Conservation (phyloP, 805 yeast genomes). For the Wickerhamomyces queroliae region DNA sequence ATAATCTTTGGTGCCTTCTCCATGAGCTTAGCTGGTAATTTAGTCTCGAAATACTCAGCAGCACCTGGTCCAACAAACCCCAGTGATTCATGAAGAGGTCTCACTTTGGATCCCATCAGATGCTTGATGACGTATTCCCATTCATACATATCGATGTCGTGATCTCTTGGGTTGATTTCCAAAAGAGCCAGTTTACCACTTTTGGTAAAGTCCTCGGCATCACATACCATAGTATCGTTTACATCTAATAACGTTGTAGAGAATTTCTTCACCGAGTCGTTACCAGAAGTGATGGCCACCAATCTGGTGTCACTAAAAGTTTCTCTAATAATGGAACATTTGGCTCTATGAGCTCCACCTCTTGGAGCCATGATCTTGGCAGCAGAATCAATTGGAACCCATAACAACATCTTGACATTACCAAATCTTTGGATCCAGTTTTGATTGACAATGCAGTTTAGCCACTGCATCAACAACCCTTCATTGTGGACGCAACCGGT, state of each 20-base stretch:
- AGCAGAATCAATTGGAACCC: slow-evolving; percentile 59
- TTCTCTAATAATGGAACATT: slow-evolving; percentile 61
- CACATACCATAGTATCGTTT: slow-evolving; percentile 26
- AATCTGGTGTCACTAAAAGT: slow-evolving; percentile 54
- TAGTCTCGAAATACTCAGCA: slow-evolving; percentile 36
- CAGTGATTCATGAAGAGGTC: slow-evolving; percentile 41
- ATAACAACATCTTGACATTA: slow-evolving; percentile 65
- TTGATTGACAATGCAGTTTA: slow-evolving; percentile 56
- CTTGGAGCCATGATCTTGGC: slow-evolving; percentile 55
- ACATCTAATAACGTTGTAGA: slow-evolving; percentile 12
- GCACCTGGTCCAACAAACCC: slow-evolving; percentile 81
- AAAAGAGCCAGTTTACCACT: slow-evolving; percentile 44
- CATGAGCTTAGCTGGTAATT: slow-evolving; percentile 31
- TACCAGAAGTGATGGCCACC: slow-evolving; percentile 40
- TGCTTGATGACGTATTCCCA: slow-evolving; percentile 66
- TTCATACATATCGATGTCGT: slow-evolving; percentile 42
- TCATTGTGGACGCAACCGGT: slow-evolving; percentile 62
- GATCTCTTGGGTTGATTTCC: slow-evolving; percentile 47
- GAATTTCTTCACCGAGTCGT: slow-evolving; percentile 15
- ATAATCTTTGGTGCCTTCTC: slow-evolving; percentile 43
- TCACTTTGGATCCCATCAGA: slow-evolving; percentile 42
- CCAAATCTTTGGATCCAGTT: slow-evolving; percentile 77
- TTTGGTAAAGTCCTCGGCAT: slow-evolving; percentile 25
- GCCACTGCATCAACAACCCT: slow-evolving; percentile 68
- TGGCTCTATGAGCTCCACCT: slow-evolving; percentile 45